These are phyloP conservation scores for Byssoonygena ceratinophila DNA, from an alignment of 2,329 filamentous ascomycete genomes.

Conservation along the genomic window DNA sequence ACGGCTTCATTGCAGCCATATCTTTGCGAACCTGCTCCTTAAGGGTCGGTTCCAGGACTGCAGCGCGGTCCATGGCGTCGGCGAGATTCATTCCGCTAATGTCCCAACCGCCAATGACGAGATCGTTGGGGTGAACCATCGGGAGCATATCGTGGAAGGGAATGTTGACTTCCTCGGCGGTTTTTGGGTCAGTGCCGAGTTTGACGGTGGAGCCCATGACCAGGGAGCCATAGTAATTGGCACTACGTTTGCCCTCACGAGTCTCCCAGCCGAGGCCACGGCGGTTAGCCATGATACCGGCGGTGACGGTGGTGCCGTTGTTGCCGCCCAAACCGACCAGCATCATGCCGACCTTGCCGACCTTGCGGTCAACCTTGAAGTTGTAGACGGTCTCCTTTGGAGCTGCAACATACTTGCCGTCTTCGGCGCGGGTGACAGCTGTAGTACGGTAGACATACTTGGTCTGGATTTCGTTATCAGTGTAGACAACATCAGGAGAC, in stretches of 20 bases:
- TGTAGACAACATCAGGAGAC: conserved; percentile 88
- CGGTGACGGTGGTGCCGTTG: conserved; percentile 94
- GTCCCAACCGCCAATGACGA: conserved; percentile 93
- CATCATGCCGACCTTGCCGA: conserved; percentile 94
- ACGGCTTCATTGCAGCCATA: conserved; percentile 76
- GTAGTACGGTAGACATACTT: conserved; percentile 97
- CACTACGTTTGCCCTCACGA: conserved; percentile 68
- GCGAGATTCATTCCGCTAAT: conserved; percentile 86
- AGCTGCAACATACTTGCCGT: conserved; percentile 69
- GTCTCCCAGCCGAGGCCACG: conserved; percentile 82
- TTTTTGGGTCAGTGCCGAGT: conserved; percentile 77
- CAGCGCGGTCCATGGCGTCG: conserved; percentile 87
- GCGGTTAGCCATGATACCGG: conserved; percentile 92
- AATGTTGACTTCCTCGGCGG: conserved; percentile 83
- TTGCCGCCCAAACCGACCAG: conserved; percentile 96
- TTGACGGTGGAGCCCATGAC: conserved; percentile 97
- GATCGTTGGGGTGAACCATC: conserved; percentile 94
- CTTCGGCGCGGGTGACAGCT: conserved; percentile 57
- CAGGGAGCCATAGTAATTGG: conserved; percentile 98
- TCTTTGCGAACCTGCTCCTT: conserved; percentile 87
- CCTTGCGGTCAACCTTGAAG: conserved; percentile 92
- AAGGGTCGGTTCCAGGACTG: conserved; percentile 87
- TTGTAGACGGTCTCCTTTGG: conserved; percentile 86
- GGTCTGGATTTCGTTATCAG: conserved; percentile 75
- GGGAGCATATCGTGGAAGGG: conserved; percentile 89